Evolutionary conservation across 1,139 yeast genomes (phyloP), one percentile per base, ranked within the genome.

Genomic region (Suhomyces terraborum): DNA sequence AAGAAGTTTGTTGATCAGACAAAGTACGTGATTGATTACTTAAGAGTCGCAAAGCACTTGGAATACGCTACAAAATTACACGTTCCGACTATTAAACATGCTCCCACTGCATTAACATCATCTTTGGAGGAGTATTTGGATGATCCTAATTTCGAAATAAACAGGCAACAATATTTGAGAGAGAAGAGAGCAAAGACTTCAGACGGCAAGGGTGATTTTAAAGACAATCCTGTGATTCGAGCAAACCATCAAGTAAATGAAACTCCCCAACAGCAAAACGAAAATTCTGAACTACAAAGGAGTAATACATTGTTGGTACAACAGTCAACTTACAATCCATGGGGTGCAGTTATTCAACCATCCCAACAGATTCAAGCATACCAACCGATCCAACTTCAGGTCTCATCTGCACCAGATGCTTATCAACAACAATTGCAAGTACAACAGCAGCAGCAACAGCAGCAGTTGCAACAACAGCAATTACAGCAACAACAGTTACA

Each of bases 1-100:
- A 88, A 85, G 53, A 77, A 77, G 47, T 93, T 93, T 64, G 95
- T 91, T 36, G 85, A 82, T 47, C 82, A 88, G 59, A 93, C 98
- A 0, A 83, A 84, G 41, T 84, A 84, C 56, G 98, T 91, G 14
- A 93, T 93, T 32, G 85, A 83, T 53, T 93, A 85, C 61, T 73
- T 93, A 55, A 80, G 95, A 53, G 83, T 86, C 14, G 98, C 98
- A 5, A 91, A 93, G 58, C 91, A 85, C 59, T 71, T 88, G 53
- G 96, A 88, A 60, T 79, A 82, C 56, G 81, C 93, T 3, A 88
- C 98, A 1, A 89, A 89, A 54, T 70, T 93, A 47, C 89, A 86
- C 57, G 96, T 93, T 22, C 98, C 98, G 20, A 91, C 96, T 10
- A 91, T 93, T 47, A 88, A 88, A 61, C 98, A 93, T 64, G 97